Evolutionary conservation across 1,139 yeast species (phyloP).

Genomic region (Yamadazyma buinensis): DNA sequence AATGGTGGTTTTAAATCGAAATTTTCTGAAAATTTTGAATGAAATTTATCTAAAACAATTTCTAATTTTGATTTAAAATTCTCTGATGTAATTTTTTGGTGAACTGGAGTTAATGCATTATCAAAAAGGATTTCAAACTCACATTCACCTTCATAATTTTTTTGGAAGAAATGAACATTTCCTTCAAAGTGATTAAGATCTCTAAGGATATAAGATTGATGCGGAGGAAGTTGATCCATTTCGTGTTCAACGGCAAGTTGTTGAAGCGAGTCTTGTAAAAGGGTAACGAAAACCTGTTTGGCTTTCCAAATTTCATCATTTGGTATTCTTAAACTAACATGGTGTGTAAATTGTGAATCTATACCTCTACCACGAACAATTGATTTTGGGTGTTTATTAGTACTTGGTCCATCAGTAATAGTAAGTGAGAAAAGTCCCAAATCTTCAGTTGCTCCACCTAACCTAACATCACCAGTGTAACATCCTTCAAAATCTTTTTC

Average conservation of each 20-base stretch:
- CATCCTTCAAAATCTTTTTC: constrained; percentile 22
- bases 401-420: constrained; percentile 44
- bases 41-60: constrained; percentile 38
- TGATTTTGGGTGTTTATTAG: constrained; percentile 38
- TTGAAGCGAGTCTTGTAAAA: constrained; percentile 65
- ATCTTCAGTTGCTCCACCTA: constrained; percentile 54
- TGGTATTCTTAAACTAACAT: constrained; percentile 68
- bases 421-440: constrained; percentile 53
- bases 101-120: constrained; percentile 36
- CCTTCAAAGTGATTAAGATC: constrained; percentile 65
- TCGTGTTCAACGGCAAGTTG: constrained; percentile 39
- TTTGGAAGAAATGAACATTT: constrained; percentile 76
- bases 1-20: constrained; percentile 61
- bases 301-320: constrained; percentile 77
- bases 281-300: constrained; percentile 65
- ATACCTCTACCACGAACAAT: constrained; percentile 22
- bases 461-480: constrained; percentile 31
- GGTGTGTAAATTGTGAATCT: constrained; percentile 59
- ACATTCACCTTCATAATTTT: constrained; percentile 68
- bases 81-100: constrained; percentile 39
- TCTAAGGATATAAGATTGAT: constrained; percentile 52
- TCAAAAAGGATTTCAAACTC: constrained; percentile 71
- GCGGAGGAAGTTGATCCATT: constrained; percentile 35
- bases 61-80: constrained; percentile 40
- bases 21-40: constrained; percentile 50